Conservation (phyloP, 2,329 filamentous ascomycete genomes). For the Alternaria sp. region DNA sequence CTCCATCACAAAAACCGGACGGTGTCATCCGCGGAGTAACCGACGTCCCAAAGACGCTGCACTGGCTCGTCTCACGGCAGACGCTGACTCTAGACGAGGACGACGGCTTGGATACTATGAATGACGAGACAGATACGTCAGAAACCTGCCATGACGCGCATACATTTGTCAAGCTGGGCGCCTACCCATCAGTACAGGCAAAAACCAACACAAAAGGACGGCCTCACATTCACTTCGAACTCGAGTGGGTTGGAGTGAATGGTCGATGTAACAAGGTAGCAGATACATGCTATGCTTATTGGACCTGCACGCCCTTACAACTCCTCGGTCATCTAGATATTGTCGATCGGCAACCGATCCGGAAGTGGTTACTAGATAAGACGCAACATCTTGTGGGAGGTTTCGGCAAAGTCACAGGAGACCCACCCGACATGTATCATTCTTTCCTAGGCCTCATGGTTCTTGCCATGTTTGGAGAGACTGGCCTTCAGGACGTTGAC, state of each 20-base stretch:
- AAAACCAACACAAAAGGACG: constrained; percentile 50
- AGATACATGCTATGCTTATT: constrained; percentile 96
- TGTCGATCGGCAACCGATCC: constrained; percentile 65
- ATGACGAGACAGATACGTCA: constrained; percentile 48
- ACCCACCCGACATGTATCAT: constrained; percentile 76
- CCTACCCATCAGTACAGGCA: constrained; percentile 35
- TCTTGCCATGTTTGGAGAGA: constrained; percentile 74
- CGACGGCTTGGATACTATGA: constrained; percentile 47
- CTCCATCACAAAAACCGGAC: constrained; percentile 30
- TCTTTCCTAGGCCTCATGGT: constrained; percentile 86
- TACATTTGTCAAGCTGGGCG: constrained; percentile 44
- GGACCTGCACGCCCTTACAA: constrained; percentile 72
- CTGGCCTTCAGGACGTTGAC: constrained; percentile 73
- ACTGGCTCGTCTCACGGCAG: constrained; percentile 57
- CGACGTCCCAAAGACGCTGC: constrained; percentile 49
- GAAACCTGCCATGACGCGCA: constrained; percentile 51
- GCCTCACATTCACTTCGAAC: constrained; percentile 66
- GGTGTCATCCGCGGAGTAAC: constrained; percentile 42
- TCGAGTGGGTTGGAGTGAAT: constrained; percentile 77
- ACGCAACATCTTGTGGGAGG: constrained; percentile 81
- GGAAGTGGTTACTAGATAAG: constrained; percentile 81
- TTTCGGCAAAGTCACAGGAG: constrained; percentile 55
- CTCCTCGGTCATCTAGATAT: constrained; percentile 56
- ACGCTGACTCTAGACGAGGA: constrained; percentile 53
- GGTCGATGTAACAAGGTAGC: constrained; percentile 89